These are phyloP conservation scores for Triticum timopheevii DNA, from an alignment of 176 grass and related monocot genomes.

Conservation along the genomic window DNA sequence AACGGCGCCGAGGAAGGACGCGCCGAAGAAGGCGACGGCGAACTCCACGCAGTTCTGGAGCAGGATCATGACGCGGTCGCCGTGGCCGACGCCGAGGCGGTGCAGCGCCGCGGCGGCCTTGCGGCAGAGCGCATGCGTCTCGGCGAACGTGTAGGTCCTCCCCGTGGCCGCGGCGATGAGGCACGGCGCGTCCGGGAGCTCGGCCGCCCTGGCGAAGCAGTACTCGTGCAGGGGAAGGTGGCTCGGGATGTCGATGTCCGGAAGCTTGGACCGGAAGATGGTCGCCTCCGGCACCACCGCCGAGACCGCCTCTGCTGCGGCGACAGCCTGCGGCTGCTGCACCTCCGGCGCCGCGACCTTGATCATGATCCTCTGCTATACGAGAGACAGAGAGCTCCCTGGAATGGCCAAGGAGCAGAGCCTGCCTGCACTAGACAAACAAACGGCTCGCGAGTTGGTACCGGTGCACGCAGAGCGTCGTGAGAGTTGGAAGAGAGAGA, in stretches of 20 bases:
- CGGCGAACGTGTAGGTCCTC: conserved; percentile 57
- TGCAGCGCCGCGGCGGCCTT: conserved; percentile 49
- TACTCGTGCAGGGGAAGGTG: conserved; percentile 71
- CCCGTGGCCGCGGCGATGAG: conserved; percentile 62
- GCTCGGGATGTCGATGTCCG: conserved; percentile 72
- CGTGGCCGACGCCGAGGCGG: conserved; percentile 46
- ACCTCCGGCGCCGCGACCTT: conserved; percentile 34
- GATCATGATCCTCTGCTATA: conserved; percentile 30
- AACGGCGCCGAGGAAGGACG: conserved; percentile 66
- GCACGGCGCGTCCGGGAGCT: conserved; percentile 56
- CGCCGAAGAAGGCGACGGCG: conserved; percentile 62
- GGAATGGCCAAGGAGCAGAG: not conserved
- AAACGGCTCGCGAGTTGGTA: not conserved
- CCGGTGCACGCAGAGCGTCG: not conserved
- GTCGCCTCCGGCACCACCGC: conserved; percentile 22
- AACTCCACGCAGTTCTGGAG: conserved; percentile 76
- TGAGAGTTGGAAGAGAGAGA: not conserved
- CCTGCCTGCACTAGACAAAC: not conserved
- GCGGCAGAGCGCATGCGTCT: conserved; percentile 54
- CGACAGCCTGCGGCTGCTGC: conserved; percentile 14
- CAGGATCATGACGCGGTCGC: conserved; percentile 67
- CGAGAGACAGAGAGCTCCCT: not conserved
- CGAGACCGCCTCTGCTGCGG: not conserved
- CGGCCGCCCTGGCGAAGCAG: conserved; percentile 63
- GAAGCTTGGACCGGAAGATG: conserved; percentile 71